A percentile compares a stretch with the other conserved stretches of the same genome.
Evolutionary conservation across 257 asterid species (phyloP).

Genomic region (Misopates orontium): DNA sequence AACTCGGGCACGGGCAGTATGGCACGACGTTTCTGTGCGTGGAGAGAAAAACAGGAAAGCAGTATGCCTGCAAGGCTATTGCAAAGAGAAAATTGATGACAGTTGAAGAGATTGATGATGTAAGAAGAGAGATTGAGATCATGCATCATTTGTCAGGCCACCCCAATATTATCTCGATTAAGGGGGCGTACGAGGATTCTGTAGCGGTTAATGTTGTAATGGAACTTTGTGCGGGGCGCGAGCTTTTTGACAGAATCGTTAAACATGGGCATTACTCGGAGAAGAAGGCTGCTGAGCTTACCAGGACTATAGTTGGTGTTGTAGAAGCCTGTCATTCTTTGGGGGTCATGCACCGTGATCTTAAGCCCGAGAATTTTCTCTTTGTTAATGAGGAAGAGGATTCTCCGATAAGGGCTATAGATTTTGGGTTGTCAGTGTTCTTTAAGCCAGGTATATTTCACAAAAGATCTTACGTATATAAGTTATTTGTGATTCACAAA

Average conservation of each 20-base stretch:
- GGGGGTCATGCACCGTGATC: conserved; percentile 35
- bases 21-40: conserved; percentile 32
- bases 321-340: conserved; percentile 37
- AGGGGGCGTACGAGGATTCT: conserved; percentile 35
- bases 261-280: conserved; percentile 33
- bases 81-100: conserved; percentile 32
- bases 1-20: conserved; percentile 36
- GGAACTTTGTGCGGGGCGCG: conserved; percentile 37
- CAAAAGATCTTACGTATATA: too few species aligned
- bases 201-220: conserved; percentile 35
- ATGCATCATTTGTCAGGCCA: conserved; percentile 32
- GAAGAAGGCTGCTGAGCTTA: conserved; percentile 33
- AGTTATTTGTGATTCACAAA: neutral
- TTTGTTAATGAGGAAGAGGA: conserved; percentile 31
- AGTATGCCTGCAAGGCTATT: conserved; percentile 32
- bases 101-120: conserved; percentile 32
- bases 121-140: conserved; percentile 32
- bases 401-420: conserved; percentile 30
- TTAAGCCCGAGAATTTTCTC: conserved; percentile 34
- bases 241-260: conserved; percentile 33
- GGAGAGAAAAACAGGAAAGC: conserved; percentile 26
- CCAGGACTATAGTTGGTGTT: conserved; percentile 32
- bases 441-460: conserved; percentile 31
- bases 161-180: conserved; percentile 26
- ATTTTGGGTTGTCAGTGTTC: conserved; percentile 32